Evolutionary conservation across 345 rosid genomes (phyloP), one percentile per base, ranked within the genome.

Genomic region (Eucalyptus marginata): DNA sequence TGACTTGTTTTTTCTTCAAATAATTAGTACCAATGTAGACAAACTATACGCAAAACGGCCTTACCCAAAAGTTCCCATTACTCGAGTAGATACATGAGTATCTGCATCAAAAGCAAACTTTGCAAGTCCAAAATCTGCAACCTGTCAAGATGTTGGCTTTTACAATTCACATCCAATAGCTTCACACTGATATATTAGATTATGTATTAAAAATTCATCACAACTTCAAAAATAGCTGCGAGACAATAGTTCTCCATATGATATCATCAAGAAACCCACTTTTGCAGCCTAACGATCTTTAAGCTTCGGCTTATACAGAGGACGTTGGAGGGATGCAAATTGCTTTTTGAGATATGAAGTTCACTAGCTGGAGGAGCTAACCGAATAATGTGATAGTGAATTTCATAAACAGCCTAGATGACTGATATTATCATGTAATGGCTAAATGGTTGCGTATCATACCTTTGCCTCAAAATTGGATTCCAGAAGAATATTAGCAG

Each of bases 11-110:
- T 22, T 22, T 20, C 22, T 22, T 4, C 12, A 54, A 54, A 20
- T 0, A 54, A 54, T 22, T 54, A 29, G 7, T 24, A 10, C 62
- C 66, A 27, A 83, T 36, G 33, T 31, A 0, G n/a, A 13, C 2
- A 16, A 49, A 58, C 31, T 29, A 47, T 16, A 62, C 11, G 62
- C 68, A 52, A 87, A 29, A 22, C 22, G 44, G n/a, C 14, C 92
- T 86, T 95, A 96, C 99, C 99, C 98, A 90, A 95, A 96, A 85
- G 99, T 97, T 90, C 99, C 99, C 98, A 97, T 94, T 76, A 96
- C 96, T 88, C 99, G 93, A 62, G 99, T 97, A 47, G 99, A 96
- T 85, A 96, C 96, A 91, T 96, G 99, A 68, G 98, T 97, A 80
- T 97, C 95, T 27, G 92, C 90, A 90, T 97, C 98, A 88, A 93